Evolutionary conservation across 352 stramenopile genomes (phyloP), one percentile per base, ranked within the genome.

Genomic region (Achlya hypogyna): DNA sequence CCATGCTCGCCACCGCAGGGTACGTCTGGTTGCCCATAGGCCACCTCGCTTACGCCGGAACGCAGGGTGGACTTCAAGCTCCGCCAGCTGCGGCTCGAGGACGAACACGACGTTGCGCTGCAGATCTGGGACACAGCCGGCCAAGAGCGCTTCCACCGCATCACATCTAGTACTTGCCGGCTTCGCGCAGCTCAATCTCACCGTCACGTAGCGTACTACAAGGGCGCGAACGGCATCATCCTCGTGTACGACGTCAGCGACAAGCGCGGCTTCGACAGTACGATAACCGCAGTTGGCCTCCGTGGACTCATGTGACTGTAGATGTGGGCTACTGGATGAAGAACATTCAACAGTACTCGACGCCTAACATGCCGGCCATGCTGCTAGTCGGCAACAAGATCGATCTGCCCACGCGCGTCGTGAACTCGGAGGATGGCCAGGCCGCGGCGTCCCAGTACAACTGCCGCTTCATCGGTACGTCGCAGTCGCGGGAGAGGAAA

Each of bases 261-360:
- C 72, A 79, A 86, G 59, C 85, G 94, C 64, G 88, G 85, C 47
- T 98, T 98, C 69, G 87, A 97, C 74, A 97, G 85, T 94, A 81
- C 69, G 81, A 87, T 49, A 22, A 53, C 8, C 3, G 12, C 32
- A 31, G 31, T 20, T 53, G 31, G 8, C 10, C 38, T 4, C 16
- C 14, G 25, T 53, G 20, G 5, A 31, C 34, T 59, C 28, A 58
- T 28, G 20, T 16, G 22, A 20, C 5, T 63, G 43, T 51, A 94
- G 85, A 97, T 53, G 89, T 98, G 52, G 89, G 84, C 69, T 97
- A 98, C 69, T 98, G 93, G 93, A 97, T 98, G 88, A 94, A 97
- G 68, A 97, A 98, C 69, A 98, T 98, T 63, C 85, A 91, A 16
- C 83, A 93, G 62, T 91, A 95, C 65, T 90, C 88, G 22, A 78